Conservation (phyloP, 768 basidiomycete species). For the Gyrodon lividus region DNA sequence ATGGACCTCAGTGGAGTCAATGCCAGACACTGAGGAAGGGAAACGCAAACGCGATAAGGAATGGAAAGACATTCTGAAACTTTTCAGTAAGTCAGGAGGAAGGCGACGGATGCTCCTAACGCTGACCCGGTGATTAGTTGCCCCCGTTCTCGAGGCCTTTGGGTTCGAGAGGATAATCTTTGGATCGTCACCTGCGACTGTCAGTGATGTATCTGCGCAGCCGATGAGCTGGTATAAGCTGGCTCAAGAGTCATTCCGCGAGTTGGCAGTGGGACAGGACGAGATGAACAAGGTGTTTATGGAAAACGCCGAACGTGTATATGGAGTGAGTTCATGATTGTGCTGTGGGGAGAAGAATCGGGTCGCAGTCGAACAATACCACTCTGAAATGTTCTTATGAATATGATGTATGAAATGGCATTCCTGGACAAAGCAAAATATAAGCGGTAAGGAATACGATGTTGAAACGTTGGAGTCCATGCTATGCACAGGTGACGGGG, state of each 20-base stretch:
- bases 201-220: slow-evolving; percentile 44
- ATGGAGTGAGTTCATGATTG: slow-evolving; percentile 25
- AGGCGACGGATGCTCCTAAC: background rate
- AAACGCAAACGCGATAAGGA: slow-evolving; percentile 52
- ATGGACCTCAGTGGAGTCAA: slow-evolving; percentile 59
- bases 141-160: slow-evolving; percentile 81
- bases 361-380: background rate
- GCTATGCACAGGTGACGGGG: too few relatives aligned
- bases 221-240: slow-evolving; percentile 79
- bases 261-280: slow-evolving; percentile 77
- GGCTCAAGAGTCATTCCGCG: slow-evolving; percentile 74
- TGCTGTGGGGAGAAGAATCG: background rate
- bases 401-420: too few relatives aligned
- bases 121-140: slow-evolving; percentile 46
- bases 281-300: slow-evolving; percentile 73
- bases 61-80: slow-evolving; percentile 68
- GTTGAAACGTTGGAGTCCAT: too few relatives aligned
- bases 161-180: slow-evolving; percentile 82
- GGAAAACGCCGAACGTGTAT: slow-evolving; percentile 46
- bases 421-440: too few relatives aligned
- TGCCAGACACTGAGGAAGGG: slow-evolving; percentile 29
- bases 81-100: slow-evolving; percentile 65
- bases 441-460: too few relatives aligned
- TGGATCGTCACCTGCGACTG: slow-evolving; percentile 70
- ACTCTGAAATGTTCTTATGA: too few relatives aligned